Evolutionary conservation across 2,329 filamentous ascomycete species (phyloP), one percentile per base, ranked within the genome.

Genomic region (Aspergillus quadrilineatus): DNA sequence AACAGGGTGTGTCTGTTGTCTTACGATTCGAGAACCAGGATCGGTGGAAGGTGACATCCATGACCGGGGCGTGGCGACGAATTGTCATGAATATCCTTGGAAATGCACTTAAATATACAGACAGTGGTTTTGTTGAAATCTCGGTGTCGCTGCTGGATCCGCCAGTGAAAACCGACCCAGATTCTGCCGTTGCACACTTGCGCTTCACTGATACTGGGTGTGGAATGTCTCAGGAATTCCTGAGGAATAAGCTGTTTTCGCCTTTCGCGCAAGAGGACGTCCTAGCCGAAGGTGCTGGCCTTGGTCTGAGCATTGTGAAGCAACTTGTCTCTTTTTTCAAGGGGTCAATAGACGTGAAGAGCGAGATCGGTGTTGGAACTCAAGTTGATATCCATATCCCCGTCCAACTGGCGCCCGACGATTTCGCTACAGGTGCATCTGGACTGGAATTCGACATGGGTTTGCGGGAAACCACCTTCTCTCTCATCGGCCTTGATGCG

Each of bases 141-240:
- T 51, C 56, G 7, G 46, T 66, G 34, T 59, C 54, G 50, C 43
- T 57, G 39, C 36, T 55, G 55, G 34, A 47, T 41, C 30, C 39
- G 37, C 30, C 50, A 41, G 17, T 44, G 53, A 44, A 37, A 12
- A 12, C 34, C 1, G 10, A 66, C 39, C 26, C 56, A 5, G 42
- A 45, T 12, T 52, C 48, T 4, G 52, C 59, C 4, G 50, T 60
- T 30, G 62, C 65, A 9, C 59, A 65, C 12, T 58, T 81, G 3
- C 79, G 75, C 0, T 79, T 89, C 1, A 73, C 74, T 0, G 86
- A 89, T 57, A 85, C 85, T 0, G 86, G 86, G 1, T 76, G 77
- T n/a, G 86, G 86, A 0, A 89, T 89, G n/a, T 77, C 78, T 0
- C 72, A 80, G 1, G 80, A 85, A 4, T 89, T 82, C 59, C 72